A percentile compares a stretch with the other conserved stretches of the same genome.
Evolutionary conservation across 2,329 filamentous ascomycete species (phyloP).

Genomic region (Lachnellula subtilissima): DNA sequence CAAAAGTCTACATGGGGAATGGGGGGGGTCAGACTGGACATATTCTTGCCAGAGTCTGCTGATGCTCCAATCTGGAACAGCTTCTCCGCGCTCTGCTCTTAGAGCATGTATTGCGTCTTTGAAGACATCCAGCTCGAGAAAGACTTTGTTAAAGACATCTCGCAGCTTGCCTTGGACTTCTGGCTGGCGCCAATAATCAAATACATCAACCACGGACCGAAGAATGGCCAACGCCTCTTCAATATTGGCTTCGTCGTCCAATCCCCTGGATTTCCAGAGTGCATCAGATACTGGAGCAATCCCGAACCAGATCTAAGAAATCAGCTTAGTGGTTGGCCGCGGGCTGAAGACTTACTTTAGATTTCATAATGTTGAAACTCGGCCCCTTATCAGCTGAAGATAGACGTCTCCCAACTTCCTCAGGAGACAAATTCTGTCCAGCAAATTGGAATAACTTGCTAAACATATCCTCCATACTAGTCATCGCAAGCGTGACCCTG

Average conservation of each 20-base stretch:
- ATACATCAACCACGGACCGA: slow-evolving; percentile 19
- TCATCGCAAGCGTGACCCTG: slow-evolving; percentile 11
- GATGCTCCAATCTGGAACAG: slow-evolving; percentile 12
- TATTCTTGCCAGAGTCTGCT: slow-evolving; percentile 21
- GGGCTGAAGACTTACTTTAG: slow-evolving; percentile 7
- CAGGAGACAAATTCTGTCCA: background rate
- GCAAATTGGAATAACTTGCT: background rate
- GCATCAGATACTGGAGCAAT: slow-evolving; percentile 18
- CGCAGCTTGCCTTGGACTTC: slow-evolving; percentile 19
- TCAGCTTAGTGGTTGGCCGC: background rate
- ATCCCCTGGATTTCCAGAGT: slow-evolving; percentile 17
- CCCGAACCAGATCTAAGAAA: slow-evolving; percentile 21
- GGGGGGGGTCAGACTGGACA: slow-evolving; percentile 9
- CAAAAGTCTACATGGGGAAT: background rate
- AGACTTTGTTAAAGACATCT: slow-evolving; percentile 17
- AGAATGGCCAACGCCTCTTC: slow-evolving; percentile 24
- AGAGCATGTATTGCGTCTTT: slow-evolving; percentile 19
- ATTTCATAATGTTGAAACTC: slow-evolving; percentile 17
- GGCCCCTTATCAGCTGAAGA: slow-evolving; percentile 1
- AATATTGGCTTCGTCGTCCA: slow-evolving; percentile 19
- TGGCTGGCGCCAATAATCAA: slow-evolving; percentile 15
- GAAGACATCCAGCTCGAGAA: slow-evolving; percentile 20
- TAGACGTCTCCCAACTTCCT: background rate
- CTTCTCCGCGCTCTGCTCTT: slow-evolving; percentile 7
- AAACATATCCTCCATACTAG: slow-evolving; percentile 13